Evolutionary conservation across 176 grass and related monocot genomes (phyloP).

Genomic region (Eremochloa ophiuroides): DNA sequence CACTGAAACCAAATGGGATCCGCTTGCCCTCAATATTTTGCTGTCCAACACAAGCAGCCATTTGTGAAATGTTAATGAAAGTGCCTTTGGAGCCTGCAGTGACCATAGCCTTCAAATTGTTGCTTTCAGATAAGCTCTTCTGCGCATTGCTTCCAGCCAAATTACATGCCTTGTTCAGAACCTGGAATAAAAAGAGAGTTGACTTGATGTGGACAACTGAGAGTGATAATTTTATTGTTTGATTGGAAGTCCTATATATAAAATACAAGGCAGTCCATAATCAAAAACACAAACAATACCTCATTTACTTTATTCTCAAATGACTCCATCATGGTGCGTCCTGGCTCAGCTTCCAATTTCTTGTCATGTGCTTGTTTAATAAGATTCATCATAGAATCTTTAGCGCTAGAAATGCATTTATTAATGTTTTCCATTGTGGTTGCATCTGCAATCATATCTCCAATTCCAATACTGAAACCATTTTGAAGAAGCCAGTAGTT

Average conservation of each 20-base stretch:
- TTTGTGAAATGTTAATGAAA: constrained; percentile 97
- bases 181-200: constrained; percentile 37
- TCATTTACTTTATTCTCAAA: constrained; percentile 97
- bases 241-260: no score
- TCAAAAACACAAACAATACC: constrained; percentile 39
- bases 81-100: constrained; percentile 86
- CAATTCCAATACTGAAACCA: constrained; percentile 95
- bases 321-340: constrained; percentile 91
- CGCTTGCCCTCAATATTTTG: constrained; percentile 96
- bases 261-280: background rate
- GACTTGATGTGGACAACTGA: background rate
- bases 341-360: constrained; percentile 73
- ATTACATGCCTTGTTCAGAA: constrained; percentile 93
- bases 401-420: constrained; percentile 64
- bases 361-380: constrained; percentile 68
- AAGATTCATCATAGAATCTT: constrained; percentile 81
- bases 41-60: constrained; percentile 98
- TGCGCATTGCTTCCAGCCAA: constrained; percentile 83
- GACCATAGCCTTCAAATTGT: no score
- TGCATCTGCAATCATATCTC: constrained; percentile 95
- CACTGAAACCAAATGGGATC: constrained; percentile 85
- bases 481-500: constrained; percentile 97
- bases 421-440: constrained; percentile 89
- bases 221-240: background rate
- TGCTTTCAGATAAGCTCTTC: constrained; percentile 92